These are phyloP conservation scores for Xylaria longipes DNA, from an alignment of 495 filamentous ascomycete genomes.

Conservation along the genomic window DNA sequence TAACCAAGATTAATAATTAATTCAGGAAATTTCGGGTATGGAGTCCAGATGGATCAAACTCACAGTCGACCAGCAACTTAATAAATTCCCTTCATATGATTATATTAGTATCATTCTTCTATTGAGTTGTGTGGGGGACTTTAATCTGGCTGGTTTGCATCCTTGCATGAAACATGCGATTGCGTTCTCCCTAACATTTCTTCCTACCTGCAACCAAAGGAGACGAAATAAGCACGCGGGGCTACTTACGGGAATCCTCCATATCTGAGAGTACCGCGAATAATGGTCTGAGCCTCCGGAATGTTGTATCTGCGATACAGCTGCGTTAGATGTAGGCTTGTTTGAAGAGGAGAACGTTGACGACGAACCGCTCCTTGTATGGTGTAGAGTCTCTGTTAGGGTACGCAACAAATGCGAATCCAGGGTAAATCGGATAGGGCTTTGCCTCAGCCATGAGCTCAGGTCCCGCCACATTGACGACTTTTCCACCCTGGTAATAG, in stretches of 20 bases:
- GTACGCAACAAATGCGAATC: constrained; percentile 91
- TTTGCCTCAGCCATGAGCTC: constrained; percentile 88
- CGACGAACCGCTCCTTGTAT: constrained; percentile 70
- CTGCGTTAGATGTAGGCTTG: not conserved
- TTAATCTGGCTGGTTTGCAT: not conserved
- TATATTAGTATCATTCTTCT: not conserved
- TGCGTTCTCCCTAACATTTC: not conserved
- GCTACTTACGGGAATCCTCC: constrained; percentile 70
- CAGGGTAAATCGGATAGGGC: constrained; percentile 88
- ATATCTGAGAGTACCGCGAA: constrained; percentile 80
- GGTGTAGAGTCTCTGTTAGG: constrained; percentile 89
- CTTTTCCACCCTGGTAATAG: constrained; percentile 80
- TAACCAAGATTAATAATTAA: not conserved
- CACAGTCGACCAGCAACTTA: constrained; percentile 83
- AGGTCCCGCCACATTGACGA: constrained; percentile 63
- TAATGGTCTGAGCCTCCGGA: constrained; percentile 78
- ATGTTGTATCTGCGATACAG: constrained; percentile 68
- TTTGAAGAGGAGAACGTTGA: not conserved
- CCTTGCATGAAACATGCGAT: not conserved
- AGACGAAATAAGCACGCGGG: not conserved
- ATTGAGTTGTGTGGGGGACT: not conserved
- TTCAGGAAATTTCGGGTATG: not conserved
- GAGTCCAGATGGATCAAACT: constrained; percentile 34
- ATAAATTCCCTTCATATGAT: constrained; percentile 64
- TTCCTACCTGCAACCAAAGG: not conserved